Evolutionary conservation across 1,139 yeast species (phyloP), one percentile per base, ranked within the genome.

Genomic region (Kodamaea fungicola): DNA sequence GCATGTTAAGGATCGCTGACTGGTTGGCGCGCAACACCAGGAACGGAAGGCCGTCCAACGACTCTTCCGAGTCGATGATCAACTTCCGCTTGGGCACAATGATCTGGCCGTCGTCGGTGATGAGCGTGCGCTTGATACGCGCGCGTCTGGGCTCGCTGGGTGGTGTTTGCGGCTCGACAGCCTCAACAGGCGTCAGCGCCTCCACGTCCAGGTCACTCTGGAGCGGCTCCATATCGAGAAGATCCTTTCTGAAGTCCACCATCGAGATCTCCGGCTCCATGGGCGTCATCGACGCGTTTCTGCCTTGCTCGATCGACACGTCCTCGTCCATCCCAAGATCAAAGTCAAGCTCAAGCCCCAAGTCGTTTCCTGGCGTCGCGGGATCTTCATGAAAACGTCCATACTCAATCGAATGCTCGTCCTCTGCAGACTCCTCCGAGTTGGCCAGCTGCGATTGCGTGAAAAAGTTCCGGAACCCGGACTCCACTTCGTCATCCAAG

Each of bases 361-460:
- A 61, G 49, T 77, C 73, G 42, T 70, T 59, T 6, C 57, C 61
- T 32, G 58, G 48, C 21, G 50, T 46, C 3, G 39, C 42, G 4
- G 51, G 49, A n/a, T 43, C 51, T 6, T 55, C 61, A 22, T 49
- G 55, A 26, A 47, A 49, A 54, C 90, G 67, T 10, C 83, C 82
- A 30, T 73, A 58, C 49, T 84, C 94, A 31, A 82, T 66, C 0
- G 85, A 78, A 8, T 68, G 68, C 47, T 75, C 80, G 22, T 47
- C 50, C 21, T 53, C 57, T 34, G 39, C 19, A 21, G 37, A 35
- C 12, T 35, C 38, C 12, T 32, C 35, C 25, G 42, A 35, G 34
- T 34, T 41, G 8, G 38, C 38, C 30, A 30, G 40, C 10, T 38
- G 32, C 19, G 34, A 41, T 31, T 39, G 47, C 30, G 49, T 46